Conservation (phyloP, 768 basidiomycete species). For the Russula ochroleuca region DNA sequence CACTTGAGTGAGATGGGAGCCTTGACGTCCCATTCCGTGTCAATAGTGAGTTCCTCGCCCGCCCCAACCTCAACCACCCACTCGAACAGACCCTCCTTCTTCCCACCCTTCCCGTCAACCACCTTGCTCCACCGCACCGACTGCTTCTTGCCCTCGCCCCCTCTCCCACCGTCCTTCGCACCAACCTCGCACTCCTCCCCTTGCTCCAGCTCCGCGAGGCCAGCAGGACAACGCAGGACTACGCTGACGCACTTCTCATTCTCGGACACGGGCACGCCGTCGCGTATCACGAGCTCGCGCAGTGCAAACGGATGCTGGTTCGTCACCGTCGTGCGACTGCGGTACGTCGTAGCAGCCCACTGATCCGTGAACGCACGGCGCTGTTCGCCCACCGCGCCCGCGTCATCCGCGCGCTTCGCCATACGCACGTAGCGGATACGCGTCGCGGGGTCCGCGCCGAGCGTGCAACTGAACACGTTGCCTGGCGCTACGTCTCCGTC, state of each 20-base stretch:
- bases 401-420: constrained; percentile 34
- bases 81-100: constrained; percentile 54
- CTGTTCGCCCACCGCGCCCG: constrained; percentile 28
- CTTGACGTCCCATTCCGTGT: constrained; percentile 52
- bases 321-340: constrained; percentile 38
- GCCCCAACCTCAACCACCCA: constrained; percentile 47
- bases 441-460: constrained; percentile 41
- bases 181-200: constrained; percentile 37
- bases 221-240: constrained; percentile 44
- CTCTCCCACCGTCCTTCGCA: not conserved
- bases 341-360: constrained; percentile 30
- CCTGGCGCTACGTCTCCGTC: constrained; percentile 44
- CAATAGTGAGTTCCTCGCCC: constrained; percentile 42
- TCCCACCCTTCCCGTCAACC: constrained; percentile 44
- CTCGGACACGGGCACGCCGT: constrained; percentile 41
- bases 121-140: constrained; percentile 38
- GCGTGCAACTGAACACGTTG: constrained; percentile 52
- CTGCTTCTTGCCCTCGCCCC: constrained; percentile 28
- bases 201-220: constrained; percentile 44
- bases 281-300: constrained; percentile 43
- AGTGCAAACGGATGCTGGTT: constrained; percentile 48
- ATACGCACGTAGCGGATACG: constrained; percentile 41
- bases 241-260: constrained; percentile 43
- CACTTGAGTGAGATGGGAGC: constrained; percentile 36
- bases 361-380: constrained; percentile 44